phyloP scores from a whole-genome alignment of 176 grass and related monocot genomes.

The Triticum monococcum region DNA sequence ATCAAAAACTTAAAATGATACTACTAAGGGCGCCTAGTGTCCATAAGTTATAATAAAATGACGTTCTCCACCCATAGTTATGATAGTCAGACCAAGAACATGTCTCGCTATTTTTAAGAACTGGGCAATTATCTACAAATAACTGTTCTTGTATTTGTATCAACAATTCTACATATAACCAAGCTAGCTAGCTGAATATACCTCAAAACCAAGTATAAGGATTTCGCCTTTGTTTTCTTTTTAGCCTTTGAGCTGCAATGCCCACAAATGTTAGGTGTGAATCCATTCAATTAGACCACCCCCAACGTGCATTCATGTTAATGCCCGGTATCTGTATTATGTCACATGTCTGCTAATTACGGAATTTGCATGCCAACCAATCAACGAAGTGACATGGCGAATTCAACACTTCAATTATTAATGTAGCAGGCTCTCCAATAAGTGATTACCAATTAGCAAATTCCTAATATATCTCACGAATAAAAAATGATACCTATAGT shows the following conservation, averaged over 20 bases:
- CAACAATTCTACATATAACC: slow-evolving; percentile 9
- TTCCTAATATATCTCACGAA: background rate
- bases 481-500: background rate
- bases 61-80: slow-evolving; percentile 18
- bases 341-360: background rate
- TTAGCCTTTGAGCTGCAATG: background rate
- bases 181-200: slow-evolving; percentile 1
- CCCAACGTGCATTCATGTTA: background rate
- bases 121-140: background rate
- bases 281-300: slow-evolving; percentile 4
- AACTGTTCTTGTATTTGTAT: background rate
- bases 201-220: background rate
- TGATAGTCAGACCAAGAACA: slow-evolving; percentile 4
- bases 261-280: background rate
- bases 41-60: background rate
- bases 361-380: background rate
- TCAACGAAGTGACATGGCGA: background rate
- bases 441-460: background rate
- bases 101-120: background rate
- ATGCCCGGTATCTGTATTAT: background rate
- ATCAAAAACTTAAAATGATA: slow-evolving; percentile 1
- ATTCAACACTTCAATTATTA: background rate
- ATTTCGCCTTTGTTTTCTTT: background rate
- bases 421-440: background rate
- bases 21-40: background rate